Conservation (phyloP, 148 eudicot genomes). For the Chenopodium album region DNA sequence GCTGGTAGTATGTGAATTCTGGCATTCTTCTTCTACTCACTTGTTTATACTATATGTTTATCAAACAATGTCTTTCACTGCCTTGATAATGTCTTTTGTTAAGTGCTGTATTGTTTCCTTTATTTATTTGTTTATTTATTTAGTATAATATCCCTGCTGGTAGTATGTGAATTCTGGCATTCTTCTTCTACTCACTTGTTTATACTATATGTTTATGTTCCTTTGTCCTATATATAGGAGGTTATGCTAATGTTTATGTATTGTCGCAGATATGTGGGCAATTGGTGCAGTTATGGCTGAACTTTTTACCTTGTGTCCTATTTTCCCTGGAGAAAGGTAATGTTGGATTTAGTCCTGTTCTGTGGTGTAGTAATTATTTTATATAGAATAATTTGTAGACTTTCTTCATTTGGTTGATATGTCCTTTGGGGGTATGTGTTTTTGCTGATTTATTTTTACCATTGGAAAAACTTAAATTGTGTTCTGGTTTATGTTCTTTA, state of each 20-base stretch:
- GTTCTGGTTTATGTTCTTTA: background rate
- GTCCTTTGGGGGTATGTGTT: background rate
- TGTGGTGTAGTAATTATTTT: background rate
- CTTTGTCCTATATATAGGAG: background rate
- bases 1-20: background rate
- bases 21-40: background rate
- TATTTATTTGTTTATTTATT: background rate
- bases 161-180: background rate
- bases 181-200: background rate
- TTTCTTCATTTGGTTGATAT: background rate
- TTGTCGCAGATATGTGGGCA: slow-evolving; percentile 94
- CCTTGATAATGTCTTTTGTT: background rate
- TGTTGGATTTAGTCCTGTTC: slow-evolving; percentile 3
- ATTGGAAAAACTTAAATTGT: background rate
- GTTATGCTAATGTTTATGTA: background rate
- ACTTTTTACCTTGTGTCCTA: slow-evolving; percentile 70
- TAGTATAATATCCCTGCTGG: background rate
- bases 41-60: too few relatives aligned
- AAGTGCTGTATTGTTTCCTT: background rate
- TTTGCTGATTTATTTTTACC: background rate
- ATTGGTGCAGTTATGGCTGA: slow-evolving; percentile 96
- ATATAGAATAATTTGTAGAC: too few relatives aligned
- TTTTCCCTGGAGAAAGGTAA: slow-evolving; percentile 96
- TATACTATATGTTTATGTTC: background rate
- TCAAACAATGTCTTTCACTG: background rate